A percentile compares a stretch with the other conserved stretches of the same genome.
Conservation (phyloP, 805 yeast species). For the Osmozyma mogii region DNA sequence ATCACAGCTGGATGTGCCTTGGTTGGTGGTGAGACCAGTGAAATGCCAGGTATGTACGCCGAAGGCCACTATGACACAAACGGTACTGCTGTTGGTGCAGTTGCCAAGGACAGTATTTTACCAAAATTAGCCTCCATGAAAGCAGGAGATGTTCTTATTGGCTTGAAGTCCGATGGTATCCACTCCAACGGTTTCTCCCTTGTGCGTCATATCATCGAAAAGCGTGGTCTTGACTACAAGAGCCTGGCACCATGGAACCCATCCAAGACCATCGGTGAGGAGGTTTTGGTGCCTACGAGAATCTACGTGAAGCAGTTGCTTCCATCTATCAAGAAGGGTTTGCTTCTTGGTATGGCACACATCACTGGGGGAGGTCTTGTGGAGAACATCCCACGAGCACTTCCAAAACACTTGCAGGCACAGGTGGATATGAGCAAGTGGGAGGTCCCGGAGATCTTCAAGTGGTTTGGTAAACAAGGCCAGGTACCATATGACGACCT, state of each 20-base stretch:
- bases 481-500: conserved; percentile 81
- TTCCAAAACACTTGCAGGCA: conserved; percentile 77
- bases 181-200: conserved; percentile 97
- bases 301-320: conserved; percentile 90
- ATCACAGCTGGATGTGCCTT: conserved; percentile 92
- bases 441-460: conserved; percentile 84
- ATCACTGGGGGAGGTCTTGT: conserved; percentile 98
- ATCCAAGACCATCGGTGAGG: conserved; percentile 72
- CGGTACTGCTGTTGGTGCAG: conserved; percentile 99
- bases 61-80: conserved; percentile 96
- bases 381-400: conserved; percentile 92
- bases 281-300: conserved; percentile 80
- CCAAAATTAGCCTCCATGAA: conserved; percentile 66
- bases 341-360: conserved; percentile 85
- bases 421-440: conserved; percentile 69
- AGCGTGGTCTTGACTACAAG: conserved; percentile 60
- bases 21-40: conserved; percentile 98
- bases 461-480: conserved; percentile 90
- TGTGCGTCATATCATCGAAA: conserved; percentile 85
- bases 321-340: conserved; percentile 58
- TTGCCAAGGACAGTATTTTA: conserved; percentile 60
- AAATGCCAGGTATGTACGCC: conserved; percentile 98
- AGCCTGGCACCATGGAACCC: conserved; percentile 82
- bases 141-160: conserved; percentile 76
- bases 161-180: conserved; percentile 84